Percentiles rank a stretch among this genome's conserved stretches.
These are phyloP conservation scores for Hamigera avellanea DNA, from an alignment of 495 filamentous ascomycete genomes.

Conservation along the genomic window DNA sequence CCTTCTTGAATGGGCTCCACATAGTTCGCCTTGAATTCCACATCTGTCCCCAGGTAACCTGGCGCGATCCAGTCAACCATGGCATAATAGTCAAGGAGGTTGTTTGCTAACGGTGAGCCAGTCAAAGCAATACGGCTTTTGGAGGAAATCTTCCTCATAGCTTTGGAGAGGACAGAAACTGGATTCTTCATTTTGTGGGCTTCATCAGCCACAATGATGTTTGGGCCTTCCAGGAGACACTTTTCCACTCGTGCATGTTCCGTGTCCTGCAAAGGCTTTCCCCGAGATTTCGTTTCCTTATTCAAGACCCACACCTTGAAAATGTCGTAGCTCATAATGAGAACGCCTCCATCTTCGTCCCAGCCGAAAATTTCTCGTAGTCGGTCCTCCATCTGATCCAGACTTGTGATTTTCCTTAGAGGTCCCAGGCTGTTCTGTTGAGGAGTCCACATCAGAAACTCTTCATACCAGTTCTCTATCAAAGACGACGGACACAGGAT, in stretches of 20 bases:
- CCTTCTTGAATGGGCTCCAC: slow-evolving; percentile 63
- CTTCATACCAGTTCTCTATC: slow-evolving; percentile 74
- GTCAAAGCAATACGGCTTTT: slow-evolving; percentile 74
- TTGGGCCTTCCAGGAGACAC: slow-evolving; percentile 47
- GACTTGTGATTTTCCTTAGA: slow-evolving; percentile 36
- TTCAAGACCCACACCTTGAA: slow-evolving; percentile 41
- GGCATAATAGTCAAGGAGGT: slow-evolving; percentile 67
- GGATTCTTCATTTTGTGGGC: slow-evolving; percentile 70
- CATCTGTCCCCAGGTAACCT: slow-evolving; percentile 53
- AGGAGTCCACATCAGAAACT: slow-evolving; percentile 60
- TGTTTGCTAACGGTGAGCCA: slow-evolving; percentile 77
- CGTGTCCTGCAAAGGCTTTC: slow-evolving; percentile 15
- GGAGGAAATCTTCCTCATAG: slow-evolving; percentile 47
- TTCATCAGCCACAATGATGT: slow-evolving; percentile 79
- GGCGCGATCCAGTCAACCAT: slow-evolving; percentile 87
- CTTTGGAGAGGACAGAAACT: slow-evolving; percentile 33
- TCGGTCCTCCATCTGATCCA: slow-evolving; percentile 20
- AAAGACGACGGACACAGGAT: slow-evolving; percentile 67
- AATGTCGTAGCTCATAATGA: slow-evolving; percentile 62
- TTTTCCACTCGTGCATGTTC: slow-evolving; percentile 26
- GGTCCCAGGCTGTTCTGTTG: slow-evolving; percentile 32
- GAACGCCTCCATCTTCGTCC: slow-evolving; percentile 54
- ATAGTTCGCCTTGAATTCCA: slow-evolving; percentile 58
- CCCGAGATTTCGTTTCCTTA: slow-evolving; percentile 12
- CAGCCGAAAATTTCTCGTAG: slow-evolving; percentile 39